Evolutionary conservation across 1,139 yeast genomes (phyloP).

Genomic region (Taphrina pruni): DNA sequence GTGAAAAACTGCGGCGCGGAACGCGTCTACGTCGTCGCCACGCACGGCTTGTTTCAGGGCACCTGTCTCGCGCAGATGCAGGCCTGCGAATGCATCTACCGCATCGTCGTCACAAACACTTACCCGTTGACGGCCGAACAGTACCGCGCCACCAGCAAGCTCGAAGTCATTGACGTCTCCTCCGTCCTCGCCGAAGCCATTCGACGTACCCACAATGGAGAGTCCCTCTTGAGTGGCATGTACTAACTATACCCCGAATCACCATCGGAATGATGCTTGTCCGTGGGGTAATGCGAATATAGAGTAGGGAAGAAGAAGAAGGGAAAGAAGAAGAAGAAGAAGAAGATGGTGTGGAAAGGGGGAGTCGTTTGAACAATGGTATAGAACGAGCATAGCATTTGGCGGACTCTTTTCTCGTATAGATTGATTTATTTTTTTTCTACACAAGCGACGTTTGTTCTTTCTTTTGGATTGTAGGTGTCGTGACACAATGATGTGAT

Average conservation of each 20-base stretch:
- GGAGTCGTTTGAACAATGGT: too few relatives aligned
- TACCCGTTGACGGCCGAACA: constrained; percentile 79
- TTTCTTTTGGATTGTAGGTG: too few relatives aligned
- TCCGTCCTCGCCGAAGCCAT: constrained; percentile 97
- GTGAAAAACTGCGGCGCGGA: constrained; percentile 94
- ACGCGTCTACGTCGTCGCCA: constrained; percentile 86
- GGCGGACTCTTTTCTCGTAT: too few relatives aligned
- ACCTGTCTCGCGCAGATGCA: constrained; percentile 81
- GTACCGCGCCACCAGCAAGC: constrained; percentile 60
- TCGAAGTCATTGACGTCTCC: constrained; percentile 88
- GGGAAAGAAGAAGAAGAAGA: too few relatives aligned
- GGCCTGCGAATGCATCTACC: constrained; percentile 80
- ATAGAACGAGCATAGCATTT: too few relatives aligned
- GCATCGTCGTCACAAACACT: constrained; percentile 91
- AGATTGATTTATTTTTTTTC: too few relatives aligned
- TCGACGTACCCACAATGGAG: constrained; percentile 85
- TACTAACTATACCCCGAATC: not conserved
- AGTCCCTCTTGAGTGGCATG: constrained; percentile 18
- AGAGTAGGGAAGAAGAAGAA: too few relatives aligned
- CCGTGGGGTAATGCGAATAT: too few relatives aligned
- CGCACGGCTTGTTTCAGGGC: constrained; percentile 92
- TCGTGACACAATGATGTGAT: too few relatives aligned
- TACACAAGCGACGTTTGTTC: too few relatives aligned
- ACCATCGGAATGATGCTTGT: too few relatives aligned
- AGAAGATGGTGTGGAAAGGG: too few relatives aligned